Evolutionary conservation across 116 monocot genomes (phyloP), one percentile per base, ranked within the genome.

Genomic region (Papilionanthe hybrid): DNA sequence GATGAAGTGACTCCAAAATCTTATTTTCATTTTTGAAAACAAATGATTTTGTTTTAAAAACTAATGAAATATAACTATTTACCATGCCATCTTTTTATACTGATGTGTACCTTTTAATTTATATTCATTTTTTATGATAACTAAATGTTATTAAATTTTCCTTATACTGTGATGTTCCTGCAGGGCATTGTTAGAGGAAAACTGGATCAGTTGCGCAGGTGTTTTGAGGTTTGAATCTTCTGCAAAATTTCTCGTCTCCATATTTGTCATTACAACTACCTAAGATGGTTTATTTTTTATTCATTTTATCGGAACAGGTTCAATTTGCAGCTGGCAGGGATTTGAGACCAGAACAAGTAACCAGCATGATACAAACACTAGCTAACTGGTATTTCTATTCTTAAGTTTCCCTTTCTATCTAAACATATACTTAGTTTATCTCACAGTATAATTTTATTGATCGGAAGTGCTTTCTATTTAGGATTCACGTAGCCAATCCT

Each of bases 301-400:
- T 19, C 6, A 9, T 72, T 68, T 27, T 86, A 71, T 88, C 83
- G 78, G 47, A 57, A 12, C 79, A 99, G 99, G 99, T 99, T 72
- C 99, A 95, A 85, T 99, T 99, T 92, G 95, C 93, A 8, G 88
- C 90, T 84, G 99, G 99, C 49, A 99, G 99, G 80, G 99, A 99
- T 87, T 83, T 90, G 73, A 90, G 83, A 57, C 92, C 93, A 82
- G 93, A 91, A 56, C 95, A 99, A 80, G 85, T 99, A 27, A 90
- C 81, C 75, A 85, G 75, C 79, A 93, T 95, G 91, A 93, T 93
- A 82, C 82, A 93, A 30, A 93, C 95, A 43, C 80, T 99, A 76
- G 53, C 86, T 80, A 92, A 83, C 81, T 99, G 95, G 99, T 95
- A 87, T 83, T 41, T 63, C 78, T 82, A 18, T 42, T 73, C 42